These are phyloP conservation scores for Stachybotrys chlorohalonatus DNA, from an alignment of 2,329 filamentous ascomycete species.

Conservation along the genomic window DNA sequence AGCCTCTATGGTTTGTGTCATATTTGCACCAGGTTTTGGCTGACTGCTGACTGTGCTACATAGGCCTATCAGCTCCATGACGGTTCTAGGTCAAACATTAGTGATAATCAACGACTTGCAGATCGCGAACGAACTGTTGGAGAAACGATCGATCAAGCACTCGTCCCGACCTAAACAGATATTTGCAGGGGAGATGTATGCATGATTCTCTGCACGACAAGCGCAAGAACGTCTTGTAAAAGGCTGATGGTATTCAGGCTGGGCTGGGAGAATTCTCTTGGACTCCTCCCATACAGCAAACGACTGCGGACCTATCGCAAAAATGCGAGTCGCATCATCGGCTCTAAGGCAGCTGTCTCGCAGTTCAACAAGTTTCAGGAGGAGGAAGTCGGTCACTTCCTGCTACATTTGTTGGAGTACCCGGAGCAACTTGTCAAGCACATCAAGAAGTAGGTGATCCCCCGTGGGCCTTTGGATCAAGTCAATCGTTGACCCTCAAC, in stretches of 20 bases:
- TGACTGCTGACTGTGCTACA: not conserved
- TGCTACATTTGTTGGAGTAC: slow-evolving; percentile 29
- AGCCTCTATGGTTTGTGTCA: not conserved
- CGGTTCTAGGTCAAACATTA: slow-evolving; percentile 28
- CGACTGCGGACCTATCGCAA: slow-evolving; percentile 33
- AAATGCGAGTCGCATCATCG: slow-evolving; percentile 32
- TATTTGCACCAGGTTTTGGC: not conserved
- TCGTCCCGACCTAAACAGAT: slow-evolving; percentile 21
- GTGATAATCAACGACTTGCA: slow-evolving; percentile 28
- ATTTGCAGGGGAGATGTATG: not conserved
- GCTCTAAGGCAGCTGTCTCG: slow-evolving; percentile 26
- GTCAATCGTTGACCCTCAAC: not conserved
- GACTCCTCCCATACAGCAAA: slow-evolving; percentile 23
- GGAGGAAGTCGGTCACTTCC: slow-evolving; percentile 30
- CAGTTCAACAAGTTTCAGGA: slow-evolving; percentile 33
- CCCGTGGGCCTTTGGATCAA: not conserved
- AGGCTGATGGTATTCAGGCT: slow-evolving; percentile 15
- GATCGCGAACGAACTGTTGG: slow-evolving; percentile 26
- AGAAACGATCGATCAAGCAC: slow-evolving; percentile 22
- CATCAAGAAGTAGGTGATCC: slow-evolving; percentile 26
- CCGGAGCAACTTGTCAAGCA: slow-evolving; percentile 29
- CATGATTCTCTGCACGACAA: slow-evolving; percentile 17
- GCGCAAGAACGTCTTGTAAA: slow-evolving; percentile 22
- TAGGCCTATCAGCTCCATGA: slow-evolving; percentile 34
- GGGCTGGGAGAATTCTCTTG: slow-evolving; percentile 21